Evolutionary conservation across 257 asterid genomes (phyloP), one percentile per base, ranked within the genome.

Genomic region (Solanum habrochaites): DNA sequence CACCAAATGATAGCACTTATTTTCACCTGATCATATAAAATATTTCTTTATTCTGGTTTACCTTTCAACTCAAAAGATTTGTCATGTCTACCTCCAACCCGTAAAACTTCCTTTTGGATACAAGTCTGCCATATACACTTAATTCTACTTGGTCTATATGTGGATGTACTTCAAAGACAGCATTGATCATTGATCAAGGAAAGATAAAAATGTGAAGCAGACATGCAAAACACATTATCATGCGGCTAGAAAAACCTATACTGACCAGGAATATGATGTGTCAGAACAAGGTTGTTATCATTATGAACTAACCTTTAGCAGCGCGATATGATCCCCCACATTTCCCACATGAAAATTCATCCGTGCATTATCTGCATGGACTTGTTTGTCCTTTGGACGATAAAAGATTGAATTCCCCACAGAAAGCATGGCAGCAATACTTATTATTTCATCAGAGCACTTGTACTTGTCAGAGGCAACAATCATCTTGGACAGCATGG

Each of bases 311-410:
- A 90, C 99, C 97, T 96, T 96, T 78, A 96, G 94, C 86, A 95
- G 86, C 35, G 99, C 98, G 52, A 94, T 92, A 88, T 96, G 99
- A 88, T 95, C 99, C 78, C 99, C 99, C n/a, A 95, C 98, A 91
- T 95, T 96, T 40, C 98, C 98, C 94, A 89, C 89, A 91, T 95
- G 98, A 84, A 95, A 96, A 92, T 95, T 95, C 94, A 94, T 8
- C 74, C 98, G 94, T 32, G 99, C 99, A 90, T 94, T 94, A 91
- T 96, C 99, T 7, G 99, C 99, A 64, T 94, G 98, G 58, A 95
- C 98, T 90, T 96, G 98, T 89, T 95, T 96, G 83, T 96, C 97
- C 90, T 95, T 96, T 2, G 99, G 98, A 85, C 98, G 96, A 91
- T 96, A 96, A 87, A 96, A 96, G 52, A 96, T 95, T 25, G 99